phyloP scores from a whole-genome alignment of 2,329 filamentous ascomycete species.

The Colletotrichum filicis region DNA sequence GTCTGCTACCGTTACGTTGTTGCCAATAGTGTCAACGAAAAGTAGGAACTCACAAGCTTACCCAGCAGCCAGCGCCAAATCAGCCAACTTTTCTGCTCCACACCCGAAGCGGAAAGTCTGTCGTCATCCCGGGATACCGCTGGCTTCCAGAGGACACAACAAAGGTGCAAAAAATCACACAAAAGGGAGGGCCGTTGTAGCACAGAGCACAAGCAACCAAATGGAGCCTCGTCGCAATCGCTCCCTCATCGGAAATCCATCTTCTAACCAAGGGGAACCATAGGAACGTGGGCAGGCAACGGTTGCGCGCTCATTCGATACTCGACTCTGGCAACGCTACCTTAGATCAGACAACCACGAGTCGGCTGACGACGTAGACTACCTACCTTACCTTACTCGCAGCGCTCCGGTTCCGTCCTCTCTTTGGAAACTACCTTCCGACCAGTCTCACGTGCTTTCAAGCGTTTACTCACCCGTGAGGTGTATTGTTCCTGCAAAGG shows the following conservation, averaged over 20 bases:
- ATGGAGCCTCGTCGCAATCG: background rate
- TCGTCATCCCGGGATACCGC: slow-evolving; percentile 35
- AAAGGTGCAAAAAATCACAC: background rate
- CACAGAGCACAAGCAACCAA: slow-evolving; percentile 2
- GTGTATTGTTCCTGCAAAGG: background rate
- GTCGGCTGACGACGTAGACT: background rate
- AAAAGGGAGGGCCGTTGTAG: background rate
- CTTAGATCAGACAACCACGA: background rate
- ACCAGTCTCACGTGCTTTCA: background rate
- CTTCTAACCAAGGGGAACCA: background rate
- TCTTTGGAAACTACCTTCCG: background rate
- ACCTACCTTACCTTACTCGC: background rate
- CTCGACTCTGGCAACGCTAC: background rate
- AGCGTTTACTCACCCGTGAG: background rate
- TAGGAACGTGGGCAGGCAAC: background rate
- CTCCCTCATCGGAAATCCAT: background rate
- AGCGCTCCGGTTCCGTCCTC: background rate
- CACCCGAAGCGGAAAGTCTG: slow-evolving; percentile 34
- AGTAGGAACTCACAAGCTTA: slow-evolving; percentile 12
- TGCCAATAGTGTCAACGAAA: slow-evolving; percentile 9
- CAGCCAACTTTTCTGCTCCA: slow-evolving; percentile 27
- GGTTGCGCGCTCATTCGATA: background rate
- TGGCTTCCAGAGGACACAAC: slow-evolving; percentile 27
- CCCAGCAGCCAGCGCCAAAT: slow-evolving; percentile 16
- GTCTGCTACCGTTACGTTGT: slow-evolving; percentile 2